phyloP scores from a whole-genome alignment of 106 monocot genomes.

The Triglochin maritima region DNA sequence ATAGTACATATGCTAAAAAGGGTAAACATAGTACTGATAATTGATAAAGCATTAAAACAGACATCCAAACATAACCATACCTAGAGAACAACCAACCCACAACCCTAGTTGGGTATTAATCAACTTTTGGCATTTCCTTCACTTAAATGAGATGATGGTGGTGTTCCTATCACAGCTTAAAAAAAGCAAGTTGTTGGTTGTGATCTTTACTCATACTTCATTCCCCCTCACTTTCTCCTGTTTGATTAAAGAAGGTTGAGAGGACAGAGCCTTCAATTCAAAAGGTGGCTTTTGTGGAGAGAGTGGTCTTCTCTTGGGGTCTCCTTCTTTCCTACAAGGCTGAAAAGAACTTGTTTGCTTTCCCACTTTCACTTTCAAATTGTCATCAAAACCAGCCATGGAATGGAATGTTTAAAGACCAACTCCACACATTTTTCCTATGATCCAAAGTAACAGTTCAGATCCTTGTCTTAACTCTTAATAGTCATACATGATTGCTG shows the following conservation, averaged over 20 bases:
- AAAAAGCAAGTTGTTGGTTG: conserved; percentile 1
- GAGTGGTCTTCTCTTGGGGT: background rate
- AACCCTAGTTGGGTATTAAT: background rate
- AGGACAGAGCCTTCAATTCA: conserved; percentile 9
- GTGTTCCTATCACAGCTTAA: background rate
- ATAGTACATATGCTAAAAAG: too few species aligned
- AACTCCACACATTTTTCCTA: background rate
- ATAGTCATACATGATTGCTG: too few species aligned
- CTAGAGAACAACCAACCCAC: conserved; percentile 1
- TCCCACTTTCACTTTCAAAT: conserved; percentile 11
- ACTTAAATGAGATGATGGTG: background rate
- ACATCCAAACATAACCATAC: conserved; percentile 7
- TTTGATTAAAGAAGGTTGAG: conserved; percentile 7
- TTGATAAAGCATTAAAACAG: background rate
- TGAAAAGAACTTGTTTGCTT: conserved; percentile 10
- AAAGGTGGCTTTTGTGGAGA: conserved; percentile 5
- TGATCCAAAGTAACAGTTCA: background rate
- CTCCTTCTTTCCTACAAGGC: background rate
- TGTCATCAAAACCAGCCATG: background rate
- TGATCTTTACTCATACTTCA: conserved; percentile 1
- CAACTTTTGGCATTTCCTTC: background rate
- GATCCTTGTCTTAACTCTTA: too few species aligned
- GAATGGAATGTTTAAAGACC: conserved; percentile 2
- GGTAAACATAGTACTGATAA: too few species aligned
- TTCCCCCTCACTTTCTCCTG: conserved; percentile 1